Conservation (phyloP, 306 rosid genomes). For the Psophocarpus tetragonolobus region DNA sequence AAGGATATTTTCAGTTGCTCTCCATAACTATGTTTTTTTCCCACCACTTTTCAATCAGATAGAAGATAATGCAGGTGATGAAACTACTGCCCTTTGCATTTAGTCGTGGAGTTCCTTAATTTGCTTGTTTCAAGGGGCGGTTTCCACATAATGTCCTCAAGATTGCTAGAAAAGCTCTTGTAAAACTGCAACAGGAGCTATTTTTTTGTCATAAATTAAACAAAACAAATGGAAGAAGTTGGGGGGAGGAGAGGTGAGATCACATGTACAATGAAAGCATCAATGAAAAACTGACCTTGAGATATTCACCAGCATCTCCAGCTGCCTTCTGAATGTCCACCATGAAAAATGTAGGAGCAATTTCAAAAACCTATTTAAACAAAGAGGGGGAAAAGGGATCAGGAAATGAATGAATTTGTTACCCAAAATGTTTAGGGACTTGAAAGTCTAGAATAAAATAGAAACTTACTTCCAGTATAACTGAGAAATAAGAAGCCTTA, state of each 20-base stretch:
- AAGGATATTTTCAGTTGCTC: not conserved
- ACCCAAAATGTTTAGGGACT: not conserved
- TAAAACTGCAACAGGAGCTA: conserved; percentile 58
- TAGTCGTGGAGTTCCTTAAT: conserved; percentile 53
- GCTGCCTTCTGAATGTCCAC: conserved; percentile 89
- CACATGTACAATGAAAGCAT: conserved; percentile 17
- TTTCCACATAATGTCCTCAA: conserved; percentile 92
- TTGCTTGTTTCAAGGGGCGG: conserved; percentile 67
- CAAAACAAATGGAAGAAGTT: not conserved
- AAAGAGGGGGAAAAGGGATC: not conserved
- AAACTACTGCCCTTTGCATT: conserved; percentile 59
- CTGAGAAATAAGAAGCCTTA: conserved; percentile 70
- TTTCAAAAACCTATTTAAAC: conserved; percentile 65
- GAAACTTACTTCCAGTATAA: conserved; percentile 77
- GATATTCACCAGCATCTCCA: conserved; percentile 80
- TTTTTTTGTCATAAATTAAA: not conserved
- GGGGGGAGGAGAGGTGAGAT: not conserved
- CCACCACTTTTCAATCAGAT: not conserved
- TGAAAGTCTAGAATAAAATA: not conserved
- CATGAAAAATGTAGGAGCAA: conserved; percentile 85
- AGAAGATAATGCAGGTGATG: not conserved
- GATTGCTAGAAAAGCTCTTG: conserved; percentile 76
- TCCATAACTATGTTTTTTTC: not conserved
- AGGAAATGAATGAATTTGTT: not conserved
- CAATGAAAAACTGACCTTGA: conserved; percentile 58